Conservation (phyloP, 2,329 filamentous ascomycete genomes). For the Endoconidiophora laricicola region DNA sequence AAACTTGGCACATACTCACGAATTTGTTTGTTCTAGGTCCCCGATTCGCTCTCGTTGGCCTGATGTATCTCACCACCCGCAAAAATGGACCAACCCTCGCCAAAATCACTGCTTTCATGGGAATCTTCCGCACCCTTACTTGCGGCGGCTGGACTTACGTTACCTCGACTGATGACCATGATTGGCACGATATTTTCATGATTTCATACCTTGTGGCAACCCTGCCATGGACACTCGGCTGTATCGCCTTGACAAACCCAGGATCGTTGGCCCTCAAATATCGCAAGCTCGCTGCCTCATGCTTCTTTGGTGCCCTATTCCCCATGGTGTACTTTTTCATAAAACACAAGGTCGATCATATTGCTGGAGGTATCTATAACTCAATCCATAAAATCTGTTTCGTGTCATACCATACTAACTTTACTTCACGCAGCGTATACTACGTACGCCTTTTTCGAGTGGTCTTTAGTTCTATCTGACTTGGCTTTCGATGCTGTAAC, state of each 20-base stretch:
- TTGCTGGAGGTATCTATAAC: slow-evolving; percentile 64
- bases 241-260: slow-evolving; percentile 70
- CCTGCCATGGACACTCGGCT: slow-evolving; percentile 86
- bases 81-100: slow-evolving; percentile 59
- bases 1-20: not conserved
- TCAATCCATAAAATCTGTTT: slow-evolving; percentile 5
- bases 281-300: slow-evolving; percentile 63
- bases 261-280: slow-evolving; percentile 75
- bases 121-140: slow-evolving; percentile 74
- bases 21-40: slow-evolving; percentile 39
- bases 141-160: slow-evolving; percentile 98
- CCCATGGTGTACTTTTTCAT: slow-evolving; percentile 95
- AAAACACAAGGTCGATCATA: slow-evolving; percentile 90
- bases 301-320: slow-evolving; percentile 82
- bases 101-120: slow-evolving; percentile 63
- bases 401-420: not conserved
- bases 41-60: slow-evolving; percentile 72
- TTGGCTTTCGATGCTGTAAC: slow-evolving; percentile 94
- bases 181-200: slow-evolving; percentile 99
- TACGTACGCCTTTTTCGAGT: slow-evolving; percentile 94
- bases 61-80: slow-evolving; percentile 83
- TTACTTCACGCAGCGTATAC: slow-evolving; percentile 57
- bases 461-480: slow-evolving; percentile 86
- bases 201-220: slow-evolving; percentile 93
- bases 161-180: slow-evolving; percentile 93